phyloP scores from a whole-genome alignment of 2,329 filamentous ascomycete genomes.

The Neurospora crassa region DNA sequence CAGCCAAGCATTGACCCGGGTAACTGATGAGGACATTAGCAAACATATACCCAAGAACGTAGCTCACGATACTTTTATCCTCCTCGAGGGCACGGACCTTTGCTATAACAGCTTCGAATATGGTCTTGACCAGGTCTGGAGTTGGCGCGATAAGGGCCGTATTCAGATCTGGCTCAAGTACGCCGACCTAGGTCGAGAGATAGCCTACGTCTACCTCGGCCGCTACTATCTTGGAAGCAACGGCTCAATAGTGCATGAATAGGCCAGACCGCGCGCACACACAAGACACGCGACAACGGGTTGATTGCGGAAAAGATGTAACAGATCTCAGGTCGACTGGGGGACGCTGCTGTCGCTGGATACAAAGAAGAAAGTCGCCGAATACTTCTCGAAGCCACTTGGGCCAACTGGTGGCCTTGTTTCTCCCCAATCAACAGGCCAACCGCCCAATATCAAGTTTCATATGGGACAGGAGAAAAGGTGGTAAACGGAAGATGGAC shows the following conservation, averaged over 20 bases:
- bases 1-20: too few relatives aligned
- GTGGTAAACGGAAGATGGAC: too few relatives aligned
- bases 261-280: background rate
- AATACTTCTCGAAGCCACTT: background rate
- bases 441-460: too few relatives aligned
- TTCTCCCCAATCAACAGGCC: too few relatives aligned
- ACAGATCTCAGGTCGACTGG: background rate
- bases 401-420: too few relatives aligned
- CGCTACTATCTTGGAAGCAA: slow-evolving; percentile 42
- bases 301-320: background rate
- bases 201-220: slow-evolving; percentile 59
- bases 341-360: background rate
- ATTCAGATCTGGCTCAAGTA: slow-evolving; percentile 55
- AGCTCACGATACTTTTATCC: slow-evolving; percentile 39
- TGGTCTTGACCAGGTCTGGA: slow-evolving; percentile 61
- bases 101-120: slow-evolving; percentile 63
- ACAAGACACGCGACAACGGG: background rate
- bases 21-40: too few relatives aligned
- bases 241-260: slow-evolving; percentile 12
- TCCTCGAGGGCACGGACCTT: slow-evolving; percentile 81
- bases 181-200: slow-evolving; percentile 60
- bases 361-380: background rate
- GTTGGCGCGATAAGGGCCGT: slow-evolving; percentile 60
- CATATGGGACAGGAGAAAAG: too few relatives aligned
- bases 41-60: too few relatives aligned